Conservation (phyloP, 805 yeast genomes). For the Starmerella etchellsii region DNA sequence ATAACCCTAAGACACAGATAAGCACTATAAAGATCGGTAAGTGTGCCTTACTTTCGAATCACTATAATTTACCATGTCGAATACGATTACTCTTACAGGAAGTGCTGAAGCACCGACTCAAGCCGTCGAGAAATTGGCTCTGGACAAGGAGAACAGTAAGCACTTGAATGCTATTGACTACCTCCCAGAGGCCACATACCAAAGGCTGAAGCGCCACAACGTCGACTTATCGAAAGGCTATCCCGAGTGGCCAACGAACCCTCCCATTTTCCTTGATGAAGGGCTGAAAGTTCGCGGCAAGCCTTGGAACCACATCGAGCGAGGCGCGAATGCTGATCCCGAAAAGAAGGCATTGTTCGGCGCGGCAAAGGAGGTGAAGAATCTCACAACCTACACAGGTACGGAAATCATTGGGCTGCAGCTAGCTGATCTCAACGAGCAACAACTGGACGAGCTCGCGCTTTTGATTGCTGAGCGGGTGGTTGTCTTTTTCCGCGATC, state of each 20-base stretch:
- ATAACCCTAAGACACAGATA: too few relatives aligned
- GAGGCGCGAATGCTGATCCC: conserved; percentile 12
- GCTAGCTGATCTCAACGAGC: conserved; percentile 31
- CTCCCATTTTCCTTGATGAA: conserved; percentile 11
- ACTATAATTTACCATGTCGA: background rate
- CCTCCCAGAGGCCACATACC: conserved; percentile 9
- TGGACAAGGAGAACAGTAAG: background rate
- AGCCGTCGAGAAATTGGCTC: background rate
- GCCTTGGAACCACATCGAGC: conserved; percentile 11
- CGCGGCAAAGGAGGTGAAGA: conserved; percentile 33
- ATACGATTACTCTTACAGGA: background rate
- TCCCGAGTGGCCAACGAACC: conserved; percentile 12
- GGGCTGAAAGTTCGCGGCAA: conserved; percentile 8
- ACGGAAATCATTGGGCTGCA: conserved; percentile 40
- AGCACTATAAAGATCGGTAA: too few relatives aligned
- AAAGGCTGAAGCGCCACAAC: conserved; percentile 8
- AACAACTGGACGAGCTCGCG: conserved; percentile 39
- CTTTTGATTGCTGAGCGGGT: conserved; percentile 37
- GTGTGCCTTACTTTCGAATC: too few relatives aligned
- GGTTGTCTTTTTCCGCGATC: conserved; percentile 41
- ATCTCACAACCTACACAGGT: conserved; percentile 37
- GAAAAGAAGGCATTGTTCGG: conserved; percentile 28
- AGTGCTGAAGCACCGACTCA: too few relatives aligned
- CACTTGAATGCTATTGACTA: conserved; percentile 3
- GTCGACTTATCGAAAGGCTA: conserved; percentile 10